These are phyloP conservation scores for Fusarium buxicola DNA, from an alignment of 2,329 filamentous ascomycete species.

Conservation along the genomic window DNA sequence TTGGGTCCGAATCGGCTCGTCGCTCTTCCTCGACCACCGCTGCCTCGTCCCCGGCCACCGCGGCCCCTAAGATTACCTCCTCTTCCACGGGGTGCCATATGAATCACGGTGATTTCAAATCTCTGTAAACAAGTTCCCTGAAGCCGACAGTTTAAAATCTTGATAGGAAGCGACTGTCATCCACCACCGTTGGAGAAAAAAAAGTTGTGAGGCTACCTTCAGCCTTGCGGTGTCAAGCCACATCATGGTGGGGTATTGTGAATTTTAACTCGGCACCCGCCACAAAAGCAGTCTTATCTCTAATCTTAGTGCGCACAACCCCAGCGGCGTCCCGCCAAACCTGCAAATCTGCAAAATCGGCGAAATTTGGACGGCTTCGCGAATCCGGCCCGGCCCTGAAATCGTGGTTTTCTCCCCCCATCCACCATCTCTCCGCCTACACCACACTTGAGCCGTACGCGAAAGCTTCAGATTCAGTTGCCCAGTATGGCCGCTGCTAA, in stretches of 20 bases:
- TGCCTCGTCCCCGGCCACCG: constrained; percentile 44
- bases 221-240: constrained; percentile 54
- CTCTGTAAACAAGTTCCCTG: accelerated
- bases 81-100: constrained; percentile 53
- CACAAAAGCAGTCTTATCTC: constrained; percentile 52
- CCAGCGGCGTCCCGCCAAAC: constrained; percentile 55
- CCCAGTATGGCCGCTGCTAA: constrained; percentile 82
- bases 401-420: constrained; percentile 42
- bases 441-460: constrained; percentile 30
- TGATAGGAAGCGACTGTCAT: neutral
- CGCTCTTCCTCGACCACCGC: constrained; percentile 49
- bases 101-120: too few species aligned
- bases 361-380: constrained; percentile 54
- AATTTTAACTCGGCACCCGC: constrained; percentile 41
- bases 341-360: constrained; percentile 58
- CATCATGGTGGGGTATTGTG: constrained; percentile 47
- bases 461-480: constrained; percentile 42
- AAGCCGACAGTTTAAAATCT: too few species aligned
- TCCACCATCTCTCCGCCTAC: constrained; percentile 36
- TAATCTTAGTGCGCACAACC: constrained; percentile 66
- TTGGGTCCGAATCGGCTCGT: constrained; percentile 53
- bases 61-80: constrained; percentile 50
- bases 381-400: constrained; percentile 43
- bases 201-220: constrained; percentile 48
- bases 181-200: constrained; percentile 37